These are phyloP conservation scores for Jamesozyma piceae DNA, from an alignment of 805 yeast species.

Conservation along the genomic window DNA sequence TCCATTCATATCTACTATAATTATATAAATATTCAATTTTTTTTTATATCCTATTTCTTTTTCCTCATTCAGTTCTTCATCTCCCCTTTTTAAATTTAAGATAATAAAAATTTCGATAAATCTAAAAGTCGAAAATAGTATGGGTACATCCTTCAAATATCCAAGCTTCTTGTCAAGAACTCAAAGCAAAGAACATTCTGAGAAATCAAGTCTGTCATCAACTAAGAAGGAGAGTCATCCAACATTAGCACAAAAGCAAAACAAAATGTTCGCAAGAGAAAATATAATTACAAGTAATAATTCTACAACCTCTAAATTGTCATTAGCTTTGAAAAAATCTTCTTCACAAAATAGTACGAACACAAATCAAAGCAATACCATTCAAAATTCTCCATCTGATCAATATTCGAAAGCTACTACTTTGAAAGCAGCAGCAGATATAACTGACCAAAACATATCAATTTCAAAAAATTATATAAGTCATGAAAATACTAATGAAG, in stretches of 20 bases:
- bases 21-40: no score
- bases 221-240: neutral
- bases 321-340: slow-evolving; percentile 17
- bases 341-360: neutral
- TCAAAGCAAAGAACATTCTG: neutral
- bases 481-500: neutral
- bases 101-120: no score
- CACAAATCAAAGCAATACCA: neutral
- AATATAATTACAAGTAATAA: neutral
- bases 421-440: no score
- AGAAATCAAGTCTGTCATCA: neutral
- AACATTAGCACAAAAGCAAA: neutral
- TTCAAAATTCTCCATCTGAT: no score
- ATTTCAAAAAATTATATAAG: neutral
- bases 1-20: no score
- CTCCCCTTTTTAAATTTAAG: no score
- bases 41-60: no score
- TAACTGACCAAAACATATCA: no score
- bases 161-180: slow-evolving; percentile 4
- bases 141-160: slow-evolving; percentile 2
- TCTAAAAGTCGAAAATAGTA: no score
- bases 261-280: slow-evolving; percentile 1
- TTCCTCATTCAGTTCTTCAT: no score
- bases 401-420: neutral
- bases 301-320: slow-evolving; percentile 15